Evolutionary conservation across 441 rosid genomes (phyloP).

Genomic region (Melastoma candidum): DNA sequence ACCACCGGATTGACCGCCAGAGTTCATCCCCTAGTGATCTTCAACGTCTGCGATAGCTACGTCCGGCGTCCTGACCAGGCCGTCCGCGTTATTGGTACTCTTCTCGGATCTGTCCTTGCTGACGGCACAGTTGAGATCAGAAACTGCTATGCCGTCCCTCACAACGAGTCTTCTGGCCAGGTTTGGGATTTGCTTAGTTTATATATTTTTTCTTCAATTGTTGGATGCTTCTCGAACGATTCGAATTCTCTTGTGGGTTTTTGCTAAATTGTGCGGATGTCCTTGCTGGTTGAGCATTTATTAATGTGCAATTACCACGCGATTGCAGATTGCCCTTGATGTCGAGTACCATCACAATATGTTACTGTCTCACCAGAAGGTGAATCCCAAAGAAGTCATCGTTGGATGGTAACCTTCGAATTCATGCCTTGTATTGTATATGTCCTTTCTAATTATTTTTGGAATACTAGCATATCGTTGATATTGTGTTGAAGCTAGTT

Average conservation of each 20-base stretch:
- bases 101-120: conserved; percentile 71
- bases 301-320: background rate
- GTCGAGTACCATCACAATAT: conserved; percentile 89
- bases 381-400: conserved; percentile 84
- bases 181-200: conserved; percentile 11
- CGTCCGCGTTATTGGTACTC: conserved; percentile 91
- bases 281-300: too few species aligned
- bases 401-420: conserved; percentile 73
- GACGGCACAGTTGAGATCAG: conserved; percentile 92
- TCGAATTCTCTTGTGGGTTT: too few species aligned
- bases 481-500: too few species aligned
- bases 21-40: conserved; percentile 82
- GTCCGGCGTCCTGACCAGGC: conserved; percentile 90
- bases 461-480: too few species aligned
- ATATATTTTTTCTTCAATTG: background rate
- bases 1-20: conserved; percentile 41
- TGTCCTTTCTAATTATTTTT: background rate
- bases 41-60: conserved; percentile 87
- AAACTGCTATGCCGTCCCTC: conserved; percentile 91
- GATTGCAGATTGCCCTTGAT: conserved; percentile 79
- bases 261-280: too few species aligned
- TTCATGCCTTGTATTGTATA: conserved; percentile 6
- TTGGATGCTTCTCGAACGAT: too few species aligned
- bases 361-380: conserved; percentile 77
- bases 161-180: conserved; percentile 73